Conservation (phyloP, 768 basidiomycete species). For the Neoboletus magnificus region DNA sequence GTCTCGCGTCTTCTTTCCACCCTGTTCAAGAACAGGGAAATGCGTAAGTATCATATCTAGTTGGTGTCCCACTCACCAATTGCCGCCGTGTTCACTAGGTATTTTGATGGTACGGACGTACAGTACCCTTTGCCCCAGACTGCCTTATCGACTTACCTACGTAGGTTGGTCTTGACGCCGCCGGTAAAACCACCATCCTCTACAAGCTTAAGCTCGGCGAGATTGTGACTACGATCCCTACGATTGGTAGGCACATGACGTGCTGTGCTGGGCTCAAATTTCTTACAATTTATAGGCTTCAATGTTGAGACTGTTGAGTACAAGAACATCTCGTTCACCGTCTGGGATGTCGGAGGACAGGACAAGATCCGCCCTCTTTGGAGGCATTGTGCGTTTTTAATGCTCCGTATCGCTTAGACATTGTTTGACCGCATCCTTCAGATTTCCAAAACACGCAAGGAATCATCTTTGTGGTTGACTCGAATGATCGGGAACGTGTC, state of each 20-base stretch:
- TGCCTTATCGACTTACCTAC: slow-evolving; percentile 6
- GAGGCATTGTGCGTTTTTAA: slow-evolving; percentile 88
- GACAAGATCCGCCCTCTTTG: slow-evolving; percentile 99
- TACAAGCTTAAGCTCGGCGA: slow-evolving; percentile 99
- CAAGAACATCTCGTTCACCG: slow-evolving; percentile 99
- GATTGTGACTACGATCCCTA: slow-evolving; percentile 99
- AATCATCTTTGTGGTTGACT: slow-evolving; percentile 99
- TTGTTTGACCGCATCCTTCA: slow-evolving; percentile 33
- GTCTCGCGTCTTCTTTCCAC: slow-evolving; percentile 72
- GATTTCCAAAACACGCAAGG: slow-evolving; percentile 99
- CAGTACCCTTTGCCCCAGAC: slow-evolving; percentile 19
- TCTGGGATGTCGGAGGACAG: slow-evolving; percentile 99
- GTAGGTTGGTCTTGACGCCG: slow-evolving; percentile 98
- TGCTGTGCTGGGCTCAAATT: background rate
- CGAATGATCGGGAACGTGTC: slow-evolving; percentile 99
- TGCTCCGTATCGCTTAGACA: slow-evolving; percentile 5
- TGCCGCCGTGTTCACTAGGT: slow-evolving; percentile 50
- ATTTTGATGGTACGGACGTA: slow-evolving; percentile 81
- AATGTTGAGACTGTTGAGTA: slow-evolving; percentile 99
- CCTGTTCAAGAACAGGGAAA: slow-evolving; percentile 98
- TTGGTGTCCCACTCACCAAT: slow-evolving; percentile 16
- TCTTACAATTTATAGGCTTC: slow-evolving; percentile 66
- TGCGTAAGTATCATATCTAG: slow-evolving; percentile 68
- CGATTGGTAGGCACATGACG: slow-evolving; percentile 74
- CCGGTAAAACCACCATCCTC: slow-evolving; percentile 97